Base-by-base conservation (phyloP, 305 asterid species). In the Fraxinus angustifolia region DNA sequence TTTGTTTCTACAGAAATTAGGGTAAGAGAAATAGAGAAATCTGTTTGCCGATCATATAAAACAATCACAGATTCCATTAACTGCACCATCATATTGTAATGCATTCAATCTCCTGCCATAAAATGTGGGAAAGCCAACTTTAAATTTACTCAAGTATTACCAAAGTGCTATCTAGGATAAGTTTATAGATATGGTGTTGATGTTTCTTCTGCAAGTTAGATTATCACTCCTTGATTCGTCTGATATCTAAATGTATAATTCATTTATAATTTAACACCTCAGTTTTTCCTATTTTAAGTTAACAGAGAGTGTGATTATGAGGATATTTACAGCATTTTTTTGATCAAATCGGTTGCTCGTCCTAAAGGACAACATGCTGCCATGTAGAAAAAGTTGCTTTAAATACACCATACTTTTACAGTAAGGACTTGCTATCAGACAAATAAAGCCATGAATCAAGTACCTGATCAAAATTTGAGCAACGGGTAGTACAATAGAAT, bases 401-500 rank as follows among this genome's bases (percentile, higher is more conserved):
- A 68, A 14, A 28, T 28, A 68, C 34, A 12, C 74, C 73, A 31
- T 33, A 26, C 28, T 34, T 71, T 68, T 68, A 68, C 23, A 30
- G 19, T 67, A 28, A 28, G 4, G 40, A 30, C 40, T 16, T 6
- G 7, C 30, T 14, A 28, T 68, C 21, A 68, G 74, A 68, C 38
- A 30, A 31, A 71, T 31, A 67, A 67, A 23, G 73, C 35, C 17
- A 28, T 28, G 36, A 71, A 17, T 45, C 4, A 34, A 6, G 30
- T 70, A 86, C 88, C 87, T 79, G 83, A 80, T 33, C 83, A 85
- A 76, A 26, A 71, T 73, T 48, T 35, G 83, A 75, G 71, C 53
- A 33, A 77, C 38, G 73, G 79, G 71, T 62, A 14, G 80, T 81
- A 58, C 40, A 16, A 71, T 71, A 33, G 70, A 58, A 78, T 77